A percentile compares a stretch with the other conserved stretches of the same genome.
Evolutionary conservation across 768 basidiomycete genomes (phyloP).

Genomic region (Pholiota molesta): DNA sequence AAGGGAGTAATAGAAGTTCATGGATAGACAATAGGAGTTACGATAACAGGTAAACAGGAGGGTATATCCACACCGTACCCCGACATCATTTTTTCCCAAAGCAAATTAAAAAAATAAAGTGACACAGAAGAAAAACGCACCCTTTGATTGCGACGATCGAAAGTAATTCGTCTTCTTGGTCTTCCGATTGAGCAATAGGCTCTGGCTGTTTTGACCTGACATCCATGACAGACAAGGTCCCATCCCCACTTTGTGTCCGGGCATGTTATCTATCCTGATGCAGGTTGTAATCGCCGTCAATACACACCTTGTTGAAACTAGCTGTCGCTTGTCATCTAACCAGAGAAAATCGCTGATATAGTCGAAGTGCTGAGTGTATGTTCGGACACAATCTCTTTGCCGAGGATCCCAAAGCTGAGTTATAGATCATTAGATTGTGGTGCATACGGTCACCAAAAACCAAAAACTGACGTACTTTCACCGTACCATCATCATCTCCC

Average conservation of each 20-base stretch:
- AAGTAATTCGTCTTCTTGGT: conserved; percentile 94
- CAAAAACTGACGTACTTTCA: conserved; percentile 64
- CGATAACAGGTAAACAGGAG: not conserved
- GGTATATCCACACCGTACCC: conserved; percentile 18
- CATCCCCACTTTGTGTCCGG: conserved; percentile 72
- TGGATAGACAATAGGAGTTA: not conserved
- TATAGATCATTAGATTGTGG: conserved; percentile 1
- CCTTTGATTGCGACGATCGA: conserved; percentile 85
- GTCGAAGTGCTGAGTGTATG: conserved; percentile 89
- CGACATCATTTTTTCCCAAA: conserved; percentile 6
- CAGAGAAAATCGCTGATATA: conserved; percentile 93
- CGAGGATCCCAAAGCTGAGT: conserved; percentile 93
- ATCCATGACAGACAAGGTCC: conserved; percentile 91
- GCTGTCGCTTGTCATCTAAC: conserved; percentile 80
- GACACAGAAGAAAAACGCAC: conserved; percentile 40
- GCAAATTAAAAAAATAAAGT: conserved; percentile 7
- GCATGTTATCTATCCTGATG: conserved; percentile 6
- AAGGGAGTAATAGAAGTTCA: not conserved
- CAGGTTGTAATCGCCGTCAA: conserved; percentile 2
- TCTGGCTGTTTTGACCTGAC: conserved; percentile 79
- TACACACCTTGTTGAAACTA: conserved; percentile 83
- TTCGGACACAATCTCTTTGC: conserved; percentile 59
- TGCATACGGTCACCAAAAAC: conserved; percentile 4
- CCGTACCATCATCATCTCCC: conserved; percentile 93
- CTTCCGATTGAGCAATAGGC: conserved; percentile 86